Evolutionary conservation across 2,329 filamentous ascomycete species (phyloP), one percentile per base, ranked within the genome.

Genomic region (Ophiostoma quercus): DNA sequence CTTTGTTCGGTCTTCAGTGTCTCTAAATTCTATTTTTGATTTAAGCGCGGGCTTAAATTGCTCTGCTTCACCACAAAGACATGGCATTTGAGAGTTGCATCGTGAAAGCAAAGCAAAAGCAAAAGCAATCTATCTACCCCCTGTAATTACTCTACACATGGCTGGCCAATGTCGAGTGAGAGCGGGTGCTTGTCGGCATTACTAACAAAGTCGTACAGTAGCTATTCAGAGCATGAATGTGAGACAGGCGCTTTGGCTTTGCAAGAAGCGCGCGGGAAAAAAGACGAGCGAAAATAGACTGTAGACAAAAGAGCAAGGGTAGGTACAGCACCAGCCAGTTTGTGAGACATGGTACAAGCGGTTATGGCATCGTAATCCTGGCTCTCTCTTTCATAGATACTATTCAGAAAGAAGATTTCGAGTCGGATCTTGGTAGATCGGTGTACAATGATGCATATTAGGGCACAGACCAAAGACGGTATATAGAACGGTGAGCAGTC

Each of bases 281-380:
- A n/a, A 47, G 51, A 25, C 51, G 7, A 11, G 19, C n/a, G 19
- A 19, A 6, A 43, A 47, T 6, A 11, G 25, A 29, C 25, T 29
- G 25, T 29, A 29, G 25, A 29, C 25, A 25, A 22, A 57, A 57
- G n/a, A 16, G 11, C n/a, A 57, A 57, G 51, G 51, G 51, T 57
- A 57, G 16, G 34, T 39, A 65, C 62, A 65, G 32, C 32, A 32
- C n/a, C 51, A 57, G 51, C 51, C 8, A 57, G 11, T 57, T 39
- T 39, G 62, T 65, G 62, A 19, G 34, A 65, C 32, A 39, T 65
- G 29, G 62, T 65, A 65, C 62, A 65, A 65, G 62, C 62, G 62
- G 62, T 1, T 57, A 57, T 25, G 51, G 9, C 2, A n/a, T n/a
- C 19, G 19, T 16, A 5, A 19, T 43, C 41, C 16, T 14, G 3